phyloP scores from a whole-genome alignment of 805 yeast genomes.

The Starmerella vitae region DNA sequence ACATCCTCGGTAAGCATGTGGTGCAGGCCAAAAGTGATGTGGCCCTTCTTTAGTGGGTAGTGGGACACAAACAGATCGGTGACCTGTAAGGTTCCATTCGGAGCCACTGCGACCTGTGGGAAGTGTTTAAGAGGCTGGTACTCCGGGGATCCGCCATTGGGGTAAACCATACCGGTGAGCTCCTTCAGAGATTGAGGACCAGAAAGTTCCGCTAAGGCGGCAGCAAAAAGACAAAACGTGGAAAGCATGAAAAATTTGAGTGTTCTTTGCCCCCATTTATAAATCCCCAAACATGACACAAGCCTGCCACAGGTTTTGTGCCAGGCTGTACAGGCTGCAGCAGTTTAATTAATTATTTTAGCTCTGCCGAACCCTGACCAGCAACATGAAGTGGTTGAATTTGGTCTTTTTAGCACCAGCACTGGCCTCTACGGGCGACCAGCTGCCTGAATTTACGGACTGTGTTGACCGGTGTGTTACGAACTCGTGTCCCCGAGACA shows the following conservation, averaged over 20 bases:
- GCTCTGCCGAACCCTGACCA: too few relatives aligned
- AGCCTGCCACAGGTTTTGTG: too few relatives aligned
- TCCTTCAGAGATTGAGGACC: conserved; percentile 13
- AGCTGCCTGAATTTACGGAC: conserved; percentile 34
- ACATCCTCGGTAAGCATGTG: conserved; percentile 19
- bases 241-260: too few relatives aligned
- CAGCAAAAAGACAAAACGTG: neutral
- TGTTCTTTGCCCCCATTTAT: too few relatives aligned
- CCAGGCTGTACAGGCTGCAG: too few relatives aligned
- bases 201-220: neutral
- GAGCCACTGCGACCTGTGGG: conserved; percentile 16
- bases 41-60: conserved; percentile 24
- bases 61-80: conserved; percentile 19
- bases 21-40: conserved; percentile 19
- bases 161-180: conserved; percentile 13
- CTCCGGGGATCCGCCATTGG: conserved; percentile 9
- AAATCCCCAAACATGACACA: too few relatives aligned
- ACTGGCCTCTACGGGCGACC: conserved; percentile 39
- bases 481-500: conserved; percentile 27
- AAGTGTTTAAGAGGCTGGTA: conserved; percentile 10
- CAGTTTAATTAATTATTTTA: too few relatives aligned
- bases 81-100: conserved; percentile 21
- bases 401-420: neutral
- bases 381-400: too few relatives aligned
- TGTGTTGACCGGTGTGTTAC: conserved; percentile 33